Evolutionary conservation across 345 rosid genomes (phyloP).

Genomic region (Populus tremula): DNA sequence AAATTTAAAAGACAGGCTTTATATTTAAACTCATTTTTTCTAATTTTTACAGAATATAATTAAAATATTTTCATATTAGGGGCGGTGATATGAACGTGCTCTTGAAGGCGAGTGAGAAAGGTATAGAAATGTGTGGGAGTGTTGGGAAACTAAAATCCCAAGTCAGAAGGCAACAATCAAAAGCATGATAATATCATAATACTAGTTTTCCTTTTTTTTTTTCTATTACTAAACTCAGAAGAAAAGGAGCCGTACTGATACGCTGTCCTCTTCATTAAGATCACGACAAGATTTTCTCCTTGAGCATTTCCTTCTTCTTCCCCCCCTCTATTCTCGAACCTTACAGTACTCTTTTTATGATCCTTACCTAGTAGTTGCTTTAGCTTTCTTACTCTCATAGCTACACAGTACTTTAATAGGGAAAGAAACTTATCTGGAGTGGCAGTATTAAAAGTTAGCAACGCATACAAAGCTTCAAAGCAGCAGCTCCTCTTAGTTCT

Average conservation of each 20-base stretch:
- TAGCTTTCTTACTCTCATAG: not conserved
- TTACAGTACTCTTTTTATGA: not conserved
- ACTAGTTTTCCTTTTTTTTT: not conserved
- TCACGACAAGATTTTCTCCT: conserved; percentile 28
- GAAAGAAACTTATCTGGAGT: not conserved
- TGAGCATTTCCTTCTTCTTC: not conserved
- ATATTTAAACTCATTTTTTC: too few relatives aligned
- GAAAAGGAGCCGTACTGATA: conserved; percentile 30
- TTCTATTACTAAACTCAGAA: conserved; percentile 5
- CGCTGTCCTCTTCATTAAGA: conserved; percentile 33
- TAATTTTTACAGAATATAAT: too few relatives aligned
- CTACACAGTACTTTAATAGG: not conserved
- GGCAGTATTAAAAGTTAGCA: not conserved
- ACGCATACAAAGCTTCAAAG: conserved; percentile 66
- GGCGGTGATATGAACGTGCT: not conserved
- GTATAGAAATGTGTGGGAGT: conserved; percentile 30
- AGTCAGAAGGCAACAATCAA: conserved; percentile 58
- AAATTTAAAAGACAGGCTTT: too few relatives aligned
- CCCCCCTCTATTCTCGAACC: not conserved
- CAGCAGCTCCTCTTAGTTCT: conserved; percentile 15
- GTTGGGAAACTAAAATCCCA: conserved; percentile 84
- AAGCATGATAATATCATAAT: conserved; percentile 11
- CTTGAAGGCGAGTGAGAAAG: not conserved
- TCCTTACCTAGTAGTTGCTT: too few relatives aligned
- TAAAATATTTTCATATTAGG: not conserved